Conservation (phyloP, 176 grass and related monocot species). For the Triticum turgidum region DNA sequence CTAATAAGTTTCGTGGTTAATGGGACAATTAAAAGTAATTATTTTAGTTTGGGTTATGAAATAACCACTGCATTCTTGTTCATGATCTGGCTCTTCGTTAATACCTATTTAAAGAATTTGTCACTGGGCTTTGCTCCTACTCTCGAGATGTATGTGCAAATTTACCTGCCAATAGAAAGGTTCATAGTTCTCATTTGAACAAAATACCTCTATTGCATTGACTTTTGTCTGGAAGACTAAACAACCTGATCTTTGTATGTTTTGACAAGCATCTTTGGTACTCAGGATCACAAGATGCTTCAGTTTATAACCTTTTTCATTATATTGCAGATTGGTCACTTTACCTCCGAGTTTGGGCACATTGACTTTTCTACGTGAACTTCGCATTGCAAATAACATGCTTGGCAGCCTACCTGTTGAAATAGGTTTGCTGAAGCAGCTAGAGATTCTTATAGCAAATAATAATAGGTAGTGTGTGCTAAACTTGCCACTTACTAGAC, state of each 20-base stretch:
- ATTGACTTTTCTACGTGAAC: conserved; percentile 65
- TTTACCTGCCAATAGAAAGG: neutral
- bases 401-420: conserved; percentile 66
- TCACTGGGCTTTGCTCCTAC: neutral
- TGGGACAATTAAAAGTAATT: neutral
- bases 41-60: conserved; percentile 5
- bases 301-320: neutral
- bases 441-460: conserved; percentile 71
- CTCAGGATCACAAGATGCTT: conserved; percentile 14
- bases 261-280: conserved; percentile 4
- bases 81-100: neutral
- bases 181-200: neutral
- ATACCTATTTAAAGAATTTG: neutral
- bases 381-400: conserved; percentile 76
- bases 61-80: neutral
- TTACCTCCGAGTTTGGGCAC: conserved; percentile 66
- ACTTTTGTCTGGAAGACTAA: neutral
- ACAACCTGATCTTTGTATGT: neutral
- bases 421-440: conserved; percentile 73
- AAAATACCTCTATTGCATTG: neutral
- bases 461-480: conserved; percentile 73
- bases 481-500: conserved; percentile 8
- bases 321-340: conserved; percentile 66
- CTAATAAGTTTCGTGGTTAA: conserved; percentile 12
- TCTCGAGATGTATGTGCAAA: conserved; percentile 10